Conservation (phyloP, 169 alveolate genomes). For the Blepharisma undulans region DNA sequence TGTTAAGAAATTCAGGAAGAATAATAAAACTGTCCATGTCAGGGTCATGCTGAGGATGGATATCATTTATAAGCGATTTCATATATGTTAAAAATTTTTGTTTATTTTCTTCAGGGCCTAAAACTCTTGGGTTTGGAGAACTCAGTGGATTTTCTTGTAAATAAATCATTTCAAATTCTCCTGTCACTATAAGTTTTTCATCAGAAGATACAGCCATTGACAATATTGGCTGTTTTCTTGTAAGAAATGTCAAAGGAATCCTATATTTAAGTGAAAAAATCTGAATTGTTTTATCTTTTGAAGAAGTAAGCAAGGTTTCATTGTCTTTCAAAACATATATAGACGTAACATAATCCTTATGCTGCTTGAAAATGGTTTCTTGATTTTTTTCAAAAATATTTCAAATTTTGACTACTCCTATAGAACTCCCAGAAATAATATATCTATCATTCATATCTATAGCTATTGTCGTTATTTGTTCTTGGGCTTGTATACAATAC, state of each 20-base stretch:
- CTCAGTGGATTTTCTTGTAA: neutral
- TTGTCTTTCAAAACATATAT: neutral
- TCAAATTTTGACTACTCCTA: neutral
- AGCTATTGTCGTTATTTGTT: neutral
- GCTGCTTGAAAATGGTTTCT: neutral
- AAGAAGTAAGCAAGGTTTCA: neutral
- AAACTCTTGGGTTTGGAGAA: neutral
- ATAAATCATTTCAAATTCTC: neutral
- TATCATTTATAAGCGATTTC: neutral
- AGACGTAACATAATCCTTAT: neutral
- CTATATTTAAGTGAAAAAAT: neutral
- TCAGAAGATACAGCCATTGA: neutral
- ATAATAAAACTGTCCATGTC: neutral
- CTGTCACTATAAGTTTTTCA: neutral
- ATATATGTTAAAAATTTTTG: neutral
- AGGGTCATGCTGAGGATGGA: neutral
- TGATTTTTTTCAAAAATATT: neutral
- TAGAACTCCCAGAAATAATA: neutral
- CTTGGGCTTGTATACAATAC: neutral
- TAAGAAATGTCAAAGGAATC: neutral
- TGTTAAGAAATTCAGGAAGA: neutral
- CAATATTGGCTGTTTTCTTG: neutral
- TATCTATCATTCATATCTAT: neutral
- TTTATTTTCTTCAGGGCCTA: neutral
- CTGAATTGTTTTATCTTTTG: neutral